A percentile compares a stretch with the other conserved stretches of the same genome.
These are phyloP conservation scores for Pisolithus thermaeus DNA, from an alignment of 1,284 basidiomycete species.

Conservation along the genomic window DNA sequence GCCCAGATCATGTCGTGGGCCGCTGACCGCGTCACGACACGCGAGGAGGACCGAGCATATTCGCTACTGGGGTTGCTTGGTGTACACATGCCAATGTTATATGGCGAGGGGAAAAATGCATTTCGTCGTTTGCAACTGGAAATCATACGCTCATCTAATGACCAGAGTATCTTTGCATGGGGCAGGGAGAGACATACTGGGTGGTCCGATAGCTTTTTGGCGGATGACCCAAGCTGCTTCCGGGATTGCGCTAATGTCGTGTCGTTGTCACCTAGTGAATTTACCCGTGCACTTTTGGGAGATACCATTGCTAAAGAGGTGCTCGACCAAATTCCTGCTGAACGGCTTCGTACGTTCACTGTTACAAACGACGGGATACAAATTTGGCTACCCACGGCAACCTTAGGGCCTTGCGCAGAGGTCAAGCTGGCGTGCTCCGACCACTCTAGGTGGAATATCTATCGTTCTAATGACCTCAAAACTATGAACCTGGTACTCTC, in stretches of 20 bases:
- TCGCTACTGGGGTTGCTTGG: not conserved
- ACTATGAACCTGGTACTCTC: too few relatives aligned
- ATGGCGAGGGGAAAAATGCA: conserved; percentile 7
- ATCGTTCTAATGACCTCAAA: too few relatives aligned
- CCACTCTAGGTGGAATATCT: too few relatives aligned
- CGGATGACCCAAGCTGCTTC: not conserved
- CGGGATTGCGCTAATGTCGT: not conserved
- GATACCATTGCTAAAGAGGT: not conserved
- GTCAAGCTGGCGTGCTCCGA: not conserved
- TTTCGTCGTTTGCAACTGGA: not conserved
- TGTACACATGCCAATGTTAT: conserved; percentile 10
- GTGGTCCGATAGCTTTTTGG: not conserved
- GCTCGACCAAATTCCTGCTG: not conserved
- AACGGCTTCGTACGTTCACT: not conserved
- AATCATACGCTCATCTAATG: conserved; percentile 4
- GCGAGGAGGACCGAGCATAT: too few relatives aligned
- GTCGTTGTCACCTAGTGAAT: not conserved
- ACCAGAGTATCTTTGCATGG: conserved; percentile 13
- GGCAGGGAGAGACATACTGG: not conserved
- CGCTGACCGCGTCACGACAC: too few relatives aligned
- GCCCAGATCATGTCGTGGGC: too few relatives aligned
- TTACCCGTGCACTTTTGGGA: not conserved
- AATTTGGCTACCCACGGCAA: too few relatives aligned
- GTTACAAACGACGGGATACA: too few relatives aligned
- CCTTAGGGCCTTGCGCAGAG: not conserved